Percentiles rank a stretch among this genome's conserved stretches.
Evolutionary conservation across 352 stramenopile species (phyloP).

Genomic region (Phytophthora idaei): DNA sequence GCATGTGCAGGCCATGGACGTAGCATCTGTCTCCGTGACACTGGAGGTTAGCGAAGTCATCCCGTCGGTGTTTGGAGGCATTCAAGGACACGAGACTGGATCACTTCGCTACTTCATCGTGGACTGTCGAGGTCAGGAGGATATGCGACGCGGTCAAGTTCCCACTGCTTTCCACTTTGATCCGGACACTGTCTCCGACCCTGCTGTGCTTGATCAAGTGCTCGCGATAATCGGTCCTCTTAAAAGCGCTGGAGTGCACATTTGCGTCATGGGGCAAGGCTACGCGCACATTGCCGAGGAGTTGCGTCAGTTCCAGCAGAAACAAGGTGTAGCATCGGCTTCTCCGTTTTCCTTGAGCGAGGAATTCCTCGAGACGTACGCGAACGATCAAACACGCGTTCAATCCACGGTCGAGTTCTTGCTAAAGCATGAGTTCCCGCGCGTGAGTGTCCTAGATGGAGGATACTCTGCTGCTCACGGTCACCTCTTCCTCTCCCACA

Average conservation of each 20-base stretch:
- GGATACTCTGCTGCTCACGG: conserved; percentile 71
- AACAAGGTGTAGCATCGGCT: conserved; percentile 18
- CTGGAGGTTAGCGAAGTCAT: conserved; percentile 71
- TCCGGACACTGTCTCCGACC: conserved; percentile 62
- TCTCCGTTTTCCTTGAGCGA: conserved; percentile 63
- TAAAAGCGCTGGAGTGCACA: conserved; percentile 64
- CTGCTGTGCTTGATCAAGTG: conserved; percentile 61
- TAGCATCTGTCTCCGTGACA: conserved; percentile 57
- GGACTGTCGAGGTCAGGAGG: conserved; percentile 63
- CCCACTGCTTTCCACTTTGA: conserved; percentile 83
- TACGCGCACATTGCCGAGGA: conserved; percentile 72
- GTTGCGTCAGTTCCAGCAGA: conserved; percentile 48
- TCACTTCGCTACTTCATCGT: conserved; percentile 79
- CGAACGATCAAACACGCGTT: conserved; percentile 68
- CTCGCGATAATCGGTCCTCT: conserved; percentile 68
- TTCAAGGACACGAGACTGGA: conserved; percentile 50
- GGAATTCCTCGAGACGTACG: conserved; percentile 67
- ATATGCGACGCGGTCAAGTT: conserved; percentile 57
- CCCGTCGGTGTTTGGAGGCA: conserved; percentile 71
- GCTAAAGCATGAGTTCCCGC: conserved; percentile 71
- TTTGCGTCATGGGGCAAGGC: conserved; percentile 83
- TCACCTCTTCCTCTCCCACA: conserved; percentile 51
- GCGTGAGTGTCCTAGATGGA: conserved; percentile 77
- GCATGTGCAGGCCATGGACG: conserved; percentile 54
- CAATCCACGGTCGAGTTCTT: conserved; percentile 77